phyloP scores from a whole-genome alignment of 106 monocot species.

The Gastrodia elata region DNA sequence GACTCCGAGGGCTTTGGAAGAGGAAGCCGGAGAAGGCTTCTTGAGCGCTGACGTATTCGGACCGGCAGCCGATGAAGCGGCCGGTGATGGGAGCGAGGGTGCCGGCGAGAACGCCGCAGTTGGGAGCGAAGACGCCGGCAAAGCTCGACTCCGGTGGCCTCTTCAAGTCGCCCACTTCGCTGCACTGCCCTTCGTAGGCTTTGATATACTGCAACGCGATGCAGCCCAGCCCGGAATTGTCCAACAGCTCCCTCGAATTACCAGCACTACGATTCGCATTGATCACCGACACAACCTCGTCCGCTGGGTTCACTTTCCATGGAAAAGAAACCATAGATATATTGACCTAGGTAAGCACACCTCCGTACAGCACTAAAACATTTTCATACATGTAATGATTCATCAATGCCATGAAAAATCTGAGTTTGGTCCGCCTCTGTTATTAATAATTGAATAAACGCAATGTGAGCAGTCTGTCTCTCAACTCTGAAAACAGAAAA shows the following conservation, averaged over 20 bases:
- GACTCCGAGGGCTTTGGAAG: constrained; percentile 30
- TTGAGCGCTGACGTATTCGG: constrained; percentile 39
- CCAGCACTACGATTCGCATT: constrained; percentile 68
- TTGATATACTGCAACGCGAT: constrained; percentile 78
- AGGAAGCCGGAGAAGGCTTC: constrained; percentile 52
- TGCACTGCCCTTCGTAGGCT: constrained; percentile 71
- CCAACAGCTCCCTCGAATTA: constrained; percentile 46
- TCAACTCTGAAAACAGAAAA: neutral
- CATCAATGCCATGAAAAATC: no score
- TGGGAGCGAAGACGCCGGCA: constrained; percentile 64
- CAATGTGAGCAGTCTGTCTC: neutral
- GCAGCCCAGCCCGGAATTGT: constrained; percentile 84
- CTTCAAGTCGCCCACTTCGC: constrained; percentile 43
- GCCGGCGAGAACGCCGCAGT: constrained; percentile 47
- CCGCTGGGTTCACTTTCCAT: constrained; percentile 67
- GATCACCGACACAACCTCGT: constrained; percentile 53
- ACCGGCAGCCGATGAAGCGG: constrained; percentile 69
- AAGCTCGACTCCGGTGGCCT: constrained; percentile 59
- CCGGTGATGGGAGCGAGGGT: constrained; percentile 69
- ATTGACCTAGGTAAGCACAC: neutral
- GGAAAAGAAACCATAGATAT: neutral
- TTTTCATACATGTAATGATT: no score
- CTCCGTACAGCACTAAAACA: no score
- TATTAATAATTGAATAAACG: neutral
- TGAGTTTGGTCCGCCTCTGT: no score